phyloP scores from a whole-genome alignment of 73 alveolate genomes.

The Strombidium stylifer region DNA sequence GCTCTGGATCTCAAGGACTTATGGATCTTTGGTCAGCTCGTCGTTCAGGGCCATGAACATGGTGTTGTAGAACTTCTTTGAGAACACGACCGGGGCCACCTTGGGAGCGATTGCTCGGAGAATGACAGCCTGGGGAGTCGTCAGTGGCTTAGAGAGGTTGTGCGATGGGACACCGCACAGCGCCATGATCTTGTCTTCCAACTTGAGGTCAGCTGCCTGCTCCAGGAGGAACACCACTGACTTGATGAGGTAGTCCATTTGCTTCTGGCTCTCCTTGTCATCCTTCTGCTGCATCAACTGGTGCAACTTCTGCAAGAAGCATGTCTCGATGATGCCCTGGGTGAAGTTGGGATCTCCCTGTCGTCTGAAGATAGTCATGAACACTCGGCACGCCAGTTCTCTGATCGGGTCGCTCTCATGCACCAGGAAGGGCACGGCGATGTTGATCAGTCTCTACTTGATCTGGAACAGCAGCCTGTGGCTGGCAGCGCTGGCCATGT shows the following conservation, averaged over 20 bases:
- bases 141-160: neutral
- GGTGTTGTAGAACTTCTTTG: conserved; percentile 22
- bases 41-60: conserved; percentile 14
- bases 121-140: conserved; percentile 15
- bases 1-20: conserved; percentile 32
- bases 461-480: conserved; percentile 11
- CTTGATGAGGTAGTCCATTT: neutral
- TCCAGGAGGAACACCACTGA: conserved; percentile 7
- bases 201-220: conserved; percentile 4
- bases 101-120: conserved; percentile 33
- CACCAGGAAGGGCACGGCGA: conserved; percentile 24
- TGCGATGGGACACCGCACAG: neutral
- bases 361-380: neutral
- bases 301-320: conserved; percentile 26
- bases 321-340: neutral
- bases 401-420: conserved; percentile 40
- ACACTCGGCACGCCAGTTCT: conserved; percentile 15
- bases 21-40: conserved; percentile 9
- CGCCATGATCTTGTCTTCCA: conserved; percentile 27
- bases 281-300: neutral
- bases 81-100: conserved; percentile 28
- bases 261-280: conserved; percentile 9
- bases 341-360: conserved; percentile 33
- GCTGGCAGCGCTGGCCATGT: conserved; percentile 34
- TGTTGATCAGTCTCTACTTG: conserved; percentile 20